phyloP scores from a whole-genome alignment of 495 filamentous ascomycete species.

The Trichoderma asperelloides region DNA sequence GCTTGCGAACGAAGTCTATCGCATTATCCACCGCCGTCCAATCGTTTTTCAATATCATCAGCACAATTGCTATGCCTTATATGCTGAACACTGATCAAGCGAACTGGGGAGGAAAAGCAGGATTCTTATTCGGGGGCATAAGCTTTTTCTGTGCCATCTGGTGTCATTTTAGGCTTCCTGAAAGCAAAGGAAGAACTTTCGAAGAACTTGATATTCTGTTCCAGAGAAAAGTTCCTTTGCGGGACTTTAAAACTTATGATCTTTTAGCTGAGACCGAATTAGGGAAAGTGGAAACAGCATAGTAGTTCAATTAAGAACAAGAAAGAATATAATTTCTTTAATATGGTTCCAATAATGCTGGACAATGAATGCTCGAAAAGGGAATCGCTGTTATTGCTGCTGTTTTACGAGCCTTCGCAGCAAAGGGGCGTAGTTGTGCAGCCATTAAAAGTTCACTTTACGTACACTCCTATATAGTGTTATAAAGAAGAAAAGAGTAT shows the following conservation, averaged over 20 bases:
- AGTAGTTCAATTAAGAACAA: too few relatives aligned
- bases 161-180: constrained; percentile 50
- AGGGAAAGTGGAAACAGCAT: background rate
- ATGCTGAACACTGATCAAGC: constrained; percentile 58
- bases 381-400: background rate
- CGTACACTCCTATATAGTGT: too few relatives aligned
- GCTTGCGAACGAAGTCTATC: constrained; percentile 53
- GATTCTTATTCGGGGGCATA: constrained; percentile 58
- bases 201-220: constrained; percentile 49
- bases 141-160: constrained; percentile 34
- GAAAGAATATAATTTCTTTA: too few relatives aligned
- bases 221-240: constrained; percentile 43
- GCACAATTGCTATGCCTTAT: constrained; percentile 56
- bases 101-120: constrained; percentile 55
- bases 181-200: constrained; percentile 50
- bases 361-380: too few relatives aligned
- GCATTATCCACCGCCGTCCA: constrained; percentile 54
- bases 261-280: background rate
- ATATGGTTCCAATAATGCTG: too few relatives aligned
- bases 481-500: too few relatives aligned
- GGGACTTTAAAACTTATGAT: constrained; percentile 31
- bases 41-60: constrained; percentile 47
- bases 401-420: background rate
- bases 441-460: too few relatives aligned
- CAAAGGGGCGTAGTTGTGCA: background rate